Evolutionary conservation across 1,284 basidiomycete species (phyloP), one percentile per base, ranked within the genome.

Genomic region (Cyathus olla): DNA sequence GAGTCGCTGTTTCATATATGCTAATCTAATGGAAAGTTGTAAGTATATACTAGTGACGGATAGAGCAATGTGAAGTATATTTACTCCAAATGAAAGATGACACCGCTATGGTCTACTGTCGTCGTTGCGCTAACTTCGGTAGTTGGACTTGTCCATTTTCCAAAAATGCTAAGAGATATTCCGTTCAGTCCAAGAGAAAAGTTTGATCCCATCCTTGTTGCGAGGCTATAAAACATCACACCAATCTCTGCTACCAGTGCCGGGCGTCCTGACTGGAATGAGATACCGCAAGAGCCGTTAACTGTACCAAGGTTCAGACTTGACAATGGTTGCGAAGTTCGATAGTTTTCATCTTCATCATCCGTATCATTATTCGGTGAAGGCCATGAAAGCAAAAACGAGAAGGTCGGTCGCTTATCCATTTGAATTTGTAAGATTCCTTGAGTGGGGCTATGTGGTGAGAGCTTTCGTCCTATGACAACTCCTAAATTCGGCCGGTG

Each of bases 71-170:
- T 9, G 13, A 37, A 19, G 11, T 54, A 42, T 9, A 79, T 80
- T 55, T 29, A 83, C 83, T 80, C 78, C 37, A 83, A 44, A 54
- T 70, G 67, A 35, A 82, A 63, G 22, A 76, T 60, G 24, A 82
- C 70, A 15, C 75, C 80, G 2, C 65, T 42, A n/a, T 67, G 40
- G 54, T 66, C 72, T 19, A 82, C 44, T 40, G 71, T 66, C n/a
- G 82, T 66, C n/a, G 66, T 62, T 8, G 75, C 69, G 31, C 67
- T 66, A 27, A 80, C 59, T 60, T 76, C 75, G 26, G 64, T 64
- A 24, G 54, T 68, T 35, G 75, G 67, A 40, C 67, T 72, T 28
- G 69, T 67, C 80, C 81, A 84, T 6, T 72, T 67, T 27, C 75
- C 72, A 46, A 72, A 73, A 29, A 77, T 63, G 40, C 69, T 65